Base-by-base conservation (phyloP, 345 rosid genomes). In the Jatropha curcas region DNA sequence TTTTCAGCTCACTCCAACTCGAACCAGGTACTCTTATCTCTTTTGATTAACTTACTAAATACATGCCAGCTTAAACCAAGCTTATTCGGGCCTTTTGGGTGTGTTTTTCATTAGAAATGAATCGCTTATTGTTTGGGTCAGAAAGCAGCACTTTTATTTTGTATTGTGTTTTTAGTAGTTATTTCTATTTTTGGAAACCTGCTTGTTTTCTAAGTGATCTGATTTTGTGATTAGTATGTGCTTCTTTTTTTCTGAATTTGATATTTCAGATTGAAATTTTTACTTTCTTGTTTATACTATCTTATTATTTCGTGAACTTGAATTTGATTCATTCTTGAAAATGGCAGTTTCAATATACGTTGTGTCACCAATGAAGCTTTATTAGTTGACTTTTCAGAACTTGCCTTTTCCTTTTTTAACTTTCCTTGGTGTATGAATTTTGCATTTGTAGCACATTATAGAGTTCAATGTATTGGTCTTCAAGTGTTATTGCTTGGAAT, bases 1-100 rank as follows among this genome's bases (percentile, higher is more conserved):
- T 55, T 94, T 94, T 82, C 99, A 92, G 76, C 99, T 92, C 81
- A 94, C 99, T 72, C 99, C 99, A 50, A 94, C 99, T 82, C 87
- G 99, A 76, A 94, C 99, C 45, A 85, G 98, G 99, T 94, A 77
- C 7, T 51, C 68, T 27, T 51, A 48, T 67, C 46, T 2, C 9
- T 8, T 51, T 39, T 27, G 34, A 12, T 74, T 51, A 25, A 27
- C 30, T 52, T 61, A 12, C n/a, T 28, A 10, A n/a, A 37, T 46
- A 4, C 2, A 0, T 60, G 58, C 43, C 43, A 46, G 46, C n/a
- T 45, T 25, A 5, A 65, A 45, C 7, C 16, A 11, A 24, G 30
- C 27, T 24, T 27, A 25, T 25, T 56, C 31, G 10, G 57, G 20
- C 22, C 22, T 3, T 9, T 51, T 19, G 4, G 8, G 5, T 5